Evolutionary conservation across 2,329 filamentous ascomycete genomes (phyloP).

Genomic region (Hypoxylon sp.): DNA sequence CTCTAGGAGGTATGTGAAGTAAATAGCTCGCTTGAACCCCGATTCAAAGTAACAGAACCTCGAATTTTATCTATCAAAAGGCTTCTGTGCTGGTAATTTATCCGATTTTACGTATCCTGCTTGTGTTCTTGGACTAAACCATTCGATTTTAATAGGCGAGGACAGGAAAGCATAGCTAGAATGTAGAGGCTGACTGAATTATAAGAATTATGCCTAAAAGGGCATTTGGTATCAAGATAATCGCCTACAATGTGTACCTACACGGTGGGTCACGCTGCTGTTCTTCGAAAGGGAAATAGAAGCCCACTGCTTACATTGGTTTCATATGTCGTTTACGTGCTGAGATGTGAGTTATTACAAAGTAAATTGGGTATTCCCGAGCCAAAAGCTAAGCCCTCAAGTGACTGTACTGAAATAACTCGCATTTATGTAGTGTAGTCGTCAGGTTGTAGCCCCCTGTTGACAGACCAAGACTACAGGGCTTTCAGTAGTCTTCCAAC

Average conservation of each 20-base stretch:
- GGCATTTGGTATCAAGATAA: neutral
- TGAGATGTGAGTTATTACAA: neutral
- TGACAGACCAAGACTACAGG: slow-evolving; percentile 16
- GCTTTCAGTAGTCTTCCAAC: slow-evolving; percentile 9
- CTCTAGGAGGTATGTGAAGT: too few species aligned
- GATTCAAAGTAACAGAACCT: too few species aligned
- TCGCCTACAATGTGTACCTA: neutral
- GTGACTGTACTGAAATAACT: neutral
- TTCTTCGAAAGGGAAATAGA: neutral
- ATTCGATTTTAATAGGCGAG: neutral
- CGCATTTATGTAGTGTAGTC: slow-evolving; percentile 10
- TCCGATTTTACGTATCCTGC: neutral
- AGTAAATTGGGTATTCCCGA: neutral
- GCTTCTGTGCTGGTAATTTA: too few species aligned
- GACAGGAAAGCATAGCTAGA: neutral
- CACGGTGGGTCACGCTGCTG: neutral
- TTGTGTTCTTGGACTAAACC: neutral
- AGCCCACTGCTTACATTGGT: too few species aligned
- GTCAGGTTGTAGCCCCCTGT: slow-evolving; percentile 12
- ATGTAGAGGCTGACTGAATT: neutral
- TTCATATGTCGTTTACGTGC: neutral
- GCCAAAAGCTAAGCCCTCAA: neutral
- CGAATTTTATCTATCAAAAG: too few species aligned
- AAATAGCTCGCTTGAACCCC: too few species aligned
- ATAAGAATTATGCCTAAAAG: neutral